phyloP scores from a whole-genome alignment of 305 asterid genomes.

The Fraxinus floribunda region DNA sequence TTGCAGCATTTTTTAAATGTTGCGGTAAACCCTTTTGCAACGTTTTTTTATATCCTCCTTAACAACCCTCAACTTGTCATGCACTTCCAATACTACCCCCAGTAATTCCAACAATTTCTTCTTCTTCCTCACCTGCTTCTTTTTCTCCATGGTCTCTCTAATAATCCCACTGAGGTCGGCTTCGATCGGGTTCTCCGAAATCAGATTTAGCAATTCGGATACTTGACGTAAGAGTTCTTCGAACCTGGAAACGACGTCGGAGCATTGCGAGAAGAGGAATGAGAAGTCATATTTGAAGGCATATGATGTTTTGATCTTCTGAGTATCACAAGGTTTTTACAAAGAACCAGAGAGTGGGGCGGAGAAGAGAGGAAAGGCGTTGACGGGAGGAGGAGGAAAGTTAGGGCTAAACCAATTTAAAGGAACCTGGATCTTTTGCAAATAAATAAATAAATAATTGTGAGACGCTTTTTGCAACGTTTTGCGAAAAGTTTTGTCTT shows the following conservation, averaged over 20 bases:
- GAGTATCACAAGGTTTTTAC: too few relatives aligned
- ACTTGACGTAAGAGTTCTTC: slow-evolving; percentile 43
- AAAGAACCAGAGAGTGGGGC: too few relatives aligned
- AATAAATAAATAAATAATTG: too few relatives aligned
- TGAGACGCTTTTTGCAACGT: too few relatives aligned
- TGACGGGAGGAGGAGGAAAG: too few relatives aligned
- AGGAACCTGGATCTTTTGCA: too few relatives aligned
- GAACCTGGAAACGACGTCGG: slow-evolving; percentile 62
- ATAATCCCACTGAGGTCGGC: slow-evolving; percentile 46
- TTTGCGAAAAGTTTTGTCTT: too few relatives aligned
- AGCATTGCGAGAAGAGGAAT: slow-evolving; percentile 67
- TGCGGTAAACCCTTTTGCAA: too few relatives aligned
- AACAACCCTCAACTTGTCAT: slow-evolving; percentile 44
- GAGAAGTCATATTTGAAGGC: slow-evolving; percentile 43
- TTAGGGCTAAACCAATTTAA: too few relatives aligned
- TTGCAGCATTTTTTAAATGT: too few relatives aligned
- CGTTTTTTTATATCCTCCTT: slow-evolving; percentile 38
- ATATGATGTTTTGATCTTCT: too few relatives aligned
- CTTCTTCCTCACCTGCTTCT: slow-evolving; percentile 65
- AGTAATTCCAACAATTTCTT: slow-evolving; percentile 55
- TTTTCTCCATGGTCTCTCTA: slow-evolving; percentile 57
- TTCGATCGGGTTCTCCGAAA: slow-evolving; percentile 66
- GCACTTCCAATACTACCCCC: slow-evolving; percentile 57
- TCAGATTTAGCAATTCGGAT: slow-evolving; percentile 42
- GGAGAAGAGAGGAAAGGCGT: too few relatives aligned